Conservation (phyloP, 176 grass and related monocot genomes). For the Rhipidocladum racemiflorum region DNA sequence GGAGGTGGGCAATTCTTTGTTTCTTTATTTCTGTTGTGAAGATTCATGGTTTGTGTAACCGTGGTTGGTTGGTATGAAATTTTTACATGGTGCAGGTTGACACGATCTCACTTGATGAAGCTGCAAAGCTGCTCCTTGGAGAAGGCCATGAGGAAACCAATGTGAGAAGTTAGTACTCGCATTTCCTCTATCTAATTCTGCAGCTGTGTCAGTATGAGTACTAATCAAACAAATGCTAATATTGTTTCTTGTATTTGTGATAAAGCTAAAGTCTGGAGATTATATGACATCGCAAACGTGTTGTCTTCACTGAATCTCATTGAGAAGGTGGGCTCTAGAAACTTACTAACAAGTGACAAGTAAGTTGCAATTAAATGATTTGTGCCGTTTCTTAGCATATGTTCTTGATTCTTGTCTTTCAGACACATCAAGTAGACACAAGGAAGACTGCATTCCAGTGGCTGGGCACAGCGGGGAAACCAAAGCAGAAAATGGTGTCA, state of each 20-base stretch:
- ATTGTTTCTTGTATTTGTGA: background rate
- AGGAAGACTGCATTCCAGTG: conserved; percentile 79
- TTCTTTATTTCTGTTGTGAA: background rate
- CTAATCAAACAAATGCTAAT: background rate
- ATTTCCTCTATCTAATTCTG: background rate
- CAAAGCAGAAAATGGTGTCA: conserved; percentile 39
- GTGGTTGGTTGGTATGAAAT: background rate
- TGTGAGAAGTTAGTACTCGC: conserved; percentile 55
- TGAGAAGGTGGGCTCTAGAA: conserved; percentile 49
- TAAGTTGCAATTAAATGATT: background rate
- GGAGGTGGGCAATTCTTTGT: background rate
- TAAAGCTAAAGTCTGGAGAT: conserved; percentile 68
- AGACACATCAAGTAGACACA: conserved; percentile 65
- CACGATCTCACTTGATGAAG: background rate
- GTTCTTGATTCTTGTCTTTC: conserved; percentile 29
- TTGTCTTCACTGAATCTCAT: conserved; percentile 52
- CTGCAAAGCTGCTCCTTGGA: conserved; percentile 45
- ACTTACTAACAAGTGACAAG: background rate
- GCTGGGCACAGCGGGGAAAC: conserved; percentile 37
- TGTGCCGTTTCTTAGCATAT: background rate
- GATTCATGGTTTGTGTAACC: background rate
- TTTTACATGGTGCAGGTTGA: background rate
- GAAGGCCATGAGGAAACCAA: conserved; percentile 46
- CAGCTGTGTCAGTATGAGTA: background rate
- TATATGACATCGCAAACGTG: conserved; percentile 50